A percentile compares a stretch with the other conserved stretches of the same genome.
These are phyloP conservation scores for Rhododendron kiyosumense DNA, from an alignment of 148 eudicot species.

Conservation along the genomic window DNA sequence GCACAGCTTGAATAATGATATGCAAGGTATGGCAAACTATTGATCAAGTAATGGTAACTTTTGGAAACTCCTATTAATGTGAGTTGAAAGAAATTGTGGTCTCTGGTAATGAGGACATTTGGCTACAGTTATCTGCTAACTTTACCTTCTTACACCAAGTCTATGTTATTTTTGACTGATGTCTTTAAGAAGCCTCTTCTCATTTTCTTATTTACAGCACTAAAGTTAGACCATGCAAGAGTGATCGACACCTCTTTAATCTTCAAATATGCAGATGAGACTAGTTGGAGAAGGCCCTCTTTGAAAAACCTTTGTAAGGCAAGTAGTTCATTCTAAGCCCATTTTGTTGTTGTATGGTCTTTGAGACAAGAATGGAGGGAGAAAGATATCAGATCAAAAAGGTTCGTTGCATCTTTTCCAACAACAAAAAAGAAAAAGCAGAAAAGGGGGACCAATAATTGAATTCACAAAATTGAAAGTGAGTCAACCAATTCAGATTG, in stretches of 20 bases:
- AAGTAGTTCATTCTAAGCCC: constrained; percentile 16
- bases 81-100: background rate
- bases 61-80: background rate
- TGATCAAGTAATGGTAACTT: background rate
- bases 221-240: constrained; percentile 78
- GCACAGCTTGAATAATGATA: constrained; percentile 86
- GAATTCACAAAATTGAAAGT: background rate
- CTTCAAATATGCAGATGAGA: constrained; percentile 57
- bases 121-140: background rate
- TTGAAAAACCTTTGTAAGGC: constrained; percentile 83
- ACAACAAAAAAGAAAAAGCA: background rate
- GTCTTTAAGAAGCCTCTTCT: background rate
- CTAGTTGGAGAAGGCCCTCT: constrained; percentile 53
- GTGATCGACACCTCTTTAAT: constrained; percentile 82
- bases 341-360: background rate
- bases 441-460: background rate
- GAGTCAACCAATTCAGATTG: background rate
- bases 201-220: constrained; percentile 34
- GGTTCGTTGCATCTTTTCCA: background rate
- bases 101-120: constrained; percentile 8
- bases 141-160: background rate
- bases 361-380: background rate
- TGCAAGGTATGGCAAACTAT: constrained; percentile 48
- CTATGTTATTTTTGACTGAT: constrained; percentile 2
- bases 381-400: background rate